phyloP scores from a whole-genome alignment of 768 basidiomycete species.

The Amanita rimosa region DNA sequence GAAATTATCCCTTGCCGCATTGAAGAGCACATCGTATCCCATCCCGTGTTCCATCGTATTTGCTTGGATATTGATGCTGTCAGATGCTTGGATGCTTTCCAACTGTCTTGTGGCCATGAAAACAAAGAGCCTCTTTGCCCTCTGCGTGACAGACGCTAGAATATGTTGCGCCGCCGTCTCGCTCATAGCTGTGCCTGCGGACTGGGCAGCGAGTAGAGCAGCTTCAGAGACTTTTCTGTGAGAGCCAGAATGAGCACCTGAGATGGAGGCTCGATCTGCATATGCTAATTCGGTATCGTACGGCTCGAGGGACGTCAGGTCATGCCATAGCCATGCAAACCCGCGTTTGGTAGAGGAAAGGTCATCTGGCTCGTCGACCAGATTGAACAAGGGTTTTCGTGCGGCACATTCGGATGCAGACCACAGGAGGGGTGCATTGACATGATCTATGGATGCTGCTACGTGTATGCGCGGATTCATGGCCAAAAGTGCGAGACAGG shows the following conservation, averaged over 20 bases:
- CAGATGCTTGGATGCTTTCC: constrained; percentile 38
- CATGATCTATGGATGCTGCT: constrained; percentile 77
- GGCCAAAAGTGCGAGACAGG: constrained; percentile 62
- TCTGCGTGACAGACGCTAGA: constrained; percentile 77
- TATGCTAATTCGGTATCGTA: constrained; percentile 73
- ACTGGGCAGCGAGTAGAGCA: constrained; percentile 15
- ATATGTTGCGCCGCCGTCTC: constrained; percentile 75
- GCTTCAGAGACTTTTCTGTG: constrained; percentile 19
- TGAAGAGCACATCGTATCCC: constrained; percentile 60
- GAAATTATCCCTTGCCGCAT: constrained; percentile 68
- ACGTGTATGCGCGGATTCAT: constrained; percentile 70
- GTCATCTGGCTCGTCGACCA: constrained; percentile 5
- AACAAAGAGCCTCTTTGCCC: constrained; percentile 73
- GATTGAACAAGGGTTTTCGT: constrained; percentile 26
- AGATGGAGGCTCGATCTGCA: constrained; percentile 52
- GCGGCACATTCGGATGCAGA: constrained; percentile 52
- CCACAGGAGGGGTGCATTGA: constrained; percentile 80
- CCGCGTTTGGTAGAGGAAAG: constrained; percentile 24
- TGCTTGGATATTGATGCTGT: constrained; percentile 18
- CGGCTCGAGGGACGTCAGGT: constrained; percentile 73
- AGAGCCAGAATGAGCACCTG: constrained; percentile 36
- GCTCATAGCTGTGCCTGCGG: constrained; percentile 37
- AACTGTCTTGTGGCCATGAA: constrained; percentile 64
- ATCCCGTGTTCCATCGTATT: constrained; percentile 29
- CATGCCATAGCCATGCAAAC: constrained; percentile 80